phyloP scores from a whole-genome alignment of 345 rosid genomes.

The Carallia pectinifolia region DNA sequence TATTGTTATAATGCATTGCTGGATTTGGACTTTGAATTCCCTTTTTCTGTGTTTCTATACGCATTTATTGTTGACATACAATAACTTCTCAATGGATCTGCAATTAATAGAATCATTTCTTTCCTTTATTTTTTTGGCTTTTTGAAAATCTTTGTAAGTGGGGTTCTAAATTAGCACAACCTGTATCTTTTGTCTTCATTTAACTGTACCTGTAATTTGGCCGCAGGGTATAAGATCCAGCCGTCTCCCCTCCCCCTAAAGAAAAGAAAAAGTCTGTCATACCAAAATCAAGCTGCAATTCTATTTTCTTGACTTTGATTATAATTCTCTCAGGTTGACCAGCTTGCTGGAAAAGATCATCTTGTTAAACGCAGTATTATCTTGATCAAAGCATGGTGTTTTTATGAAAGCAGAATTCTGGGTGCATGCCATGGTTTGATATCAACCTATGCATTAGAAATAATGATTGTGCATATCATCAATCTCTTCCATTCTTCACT shows the following conservation, averaged over 20 bases:
- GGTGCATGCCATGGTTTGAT: conserved; percentile 40
- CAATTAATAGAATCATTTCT: not conserved
- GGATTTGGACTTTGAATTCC: not conserved
- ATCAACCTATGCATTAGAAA: conserved; percentile 35
- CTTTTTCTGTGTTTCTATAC: not conserved
- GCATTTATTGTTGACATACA: not conserved
- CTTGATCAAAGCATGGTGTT: conserved; percentile 41
- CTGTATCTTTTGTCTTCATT: not conserved
- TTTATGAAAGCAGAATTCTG: conserved; percentile 41
- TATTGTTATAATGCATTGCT: conserved; percentile 1
- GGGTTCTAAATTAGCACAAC: not conserved
- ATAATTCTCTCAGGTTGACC: conserved; percentile 28
- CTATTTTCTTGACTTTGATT: not conserved
- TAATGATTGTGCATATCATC: conserved; percentile 24
- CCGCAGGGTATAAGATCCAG: not conserved
- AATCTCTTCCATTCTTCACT: conserved; percentile 26
- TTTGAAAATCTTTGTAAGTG: not conserved
- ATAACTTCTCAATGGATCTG: not conserved
- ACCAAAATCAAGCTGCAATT: no score
- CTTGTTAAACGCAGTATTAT: conserved; percentile 26
- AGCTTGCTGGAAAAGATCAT: conserved; percentile 26
- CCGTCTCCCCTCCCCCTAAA: no score
- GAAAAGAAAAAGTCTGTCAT: no score
- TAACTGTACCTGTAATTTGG: not conserved
- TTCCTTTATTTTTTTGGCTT: not conserved